Percentiles rank a stretch among this genome's conserved stretches.
phyloP scores from a whole-genome alignment of 2,329 filamentous ascomycete genomes.

The Fusarium citri region DNA sequence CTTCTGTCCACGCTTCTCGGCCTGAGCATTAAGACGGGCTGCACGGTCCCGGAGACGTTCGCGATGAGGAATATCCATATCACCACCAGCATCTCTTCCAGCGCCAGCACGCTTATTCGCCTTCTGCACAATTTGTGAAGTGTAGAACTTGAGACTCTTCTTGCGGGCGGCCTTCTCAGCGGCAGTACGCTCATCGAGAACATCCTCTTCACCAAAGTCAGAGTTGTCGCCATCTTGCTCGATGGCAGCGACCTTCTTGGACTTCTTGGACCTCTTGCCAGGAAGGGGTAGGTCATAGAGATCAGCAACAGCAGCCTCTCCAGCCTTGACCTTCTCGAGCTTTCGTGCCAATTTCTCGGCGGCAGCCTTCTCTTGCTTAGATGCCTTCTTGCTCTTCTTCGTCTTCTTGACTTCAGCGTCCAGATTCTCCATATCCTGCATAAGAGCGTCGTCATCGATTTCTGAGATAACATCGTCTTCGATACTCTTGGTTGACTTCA shows the following conservation, averaged over 20 bases:
- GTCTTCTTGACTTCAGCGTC: slow-evolving; percentile 44
- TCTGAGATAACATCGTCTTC: slow-evolving; percentile 48
- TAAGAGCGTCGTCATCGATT: slow-evolving; percentile 43
- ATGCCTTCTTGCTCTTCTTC: slow-evolving; percentile 47
- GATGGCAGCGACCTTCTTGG: slow-evolving; percentile 48
- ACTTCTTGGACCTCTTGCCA: slow-evolving; percentile 59
- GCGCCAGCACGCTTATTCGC: slow-evolving; percentile 83
- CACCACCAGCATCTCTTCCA: slow-evolving; percentile 80
- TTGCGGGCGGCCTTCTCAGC: slow-evolving; percentile 90
- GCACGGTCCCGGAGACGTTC: slow-evolving; percentile 90
- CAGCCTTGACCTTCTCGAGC: slow-evolving; percentile 65
- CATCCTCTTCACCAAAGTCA: slow-evolving; percentile 92
- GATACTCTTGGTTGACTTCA: slow-evolving; percentile 63
- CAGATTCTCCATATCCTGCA: slow-evolving; percentile 38
- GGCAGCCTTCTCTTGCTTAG: slow-evolving; percentile 52
- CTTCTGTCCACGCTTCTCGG: slow-evolving; percentile 82
- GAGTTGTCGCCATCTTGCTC: slow-evolving; percentile 73
- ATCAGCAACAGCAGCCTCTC: slow-evolving; percentile 77
- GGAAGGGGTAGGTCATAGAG: slow-evolving; percentile 71
- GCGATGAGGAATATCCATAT: slow-evolving; percentile 86
- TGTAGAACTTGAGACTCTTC: slow-evolving; percentile 96
- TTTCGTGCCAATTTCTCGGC: slow-evolving; percentile 56
- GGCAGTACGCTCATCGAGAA: slow-evolving; percentile 79
- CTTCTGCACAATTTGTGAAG: slow-evolving; percentile 96
- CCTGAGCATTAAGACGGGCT: slow-evolving; percentile 87